A percentile compares a stretch with the other conserved stretches of the same genome.
These are phyloP conservation scores for Penicillium corylophilum DNA, from an alignment of 2,329 filamentous ascomycete genomes.

Conservation along the genomic window DNA sequence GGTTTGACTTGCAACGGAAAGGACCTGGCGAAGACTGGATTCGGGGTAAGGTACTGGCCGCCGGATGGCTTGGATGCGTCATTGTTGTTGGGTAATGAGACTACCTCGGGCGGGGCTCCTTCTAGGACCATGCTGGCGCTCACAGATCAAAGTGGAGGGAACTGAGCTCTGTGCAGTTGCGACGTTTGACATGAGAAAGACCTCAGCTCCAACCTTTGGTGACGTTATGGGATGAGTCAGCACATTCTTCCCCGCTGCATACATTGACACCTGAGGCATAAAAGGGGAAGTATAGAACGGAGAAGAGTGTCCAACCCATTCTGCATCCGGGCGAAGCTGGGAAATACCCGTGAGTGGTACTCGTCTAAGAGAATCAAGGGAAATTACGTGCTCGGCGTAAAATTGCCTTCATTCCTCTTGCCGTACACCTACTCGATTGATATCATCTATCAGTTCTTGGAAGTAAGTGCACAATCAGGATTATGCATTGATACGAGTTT, in stretches of 20 bases:
- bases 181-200: background rate
- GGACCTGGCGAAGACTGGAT: slow-evolving; percentile 15
- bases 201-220: background rate
- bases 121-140: slow-evolving; percentile 17
- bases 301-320: background rate
- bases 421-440: background rate
- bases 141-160: background rate
- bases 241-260: background rate
- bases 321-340: background rate
- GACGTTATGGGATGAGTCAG: slow-evolving; percentile 18
- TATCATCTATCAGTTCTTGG: background rate
- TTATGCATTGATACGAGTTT: background rate
- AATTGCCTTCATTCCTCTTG: too few species aligned
- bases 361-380: too few species aligned
- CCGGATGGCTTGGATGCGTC: slow-evolving; percentile 2
- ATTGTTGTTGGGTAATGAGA: background rate
- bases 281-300: background rate
- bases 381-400: too few species aligned
- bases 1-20: slow-evolving; percentile 21
- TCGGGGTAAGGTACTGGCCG: slow-evolving; percentile 3
- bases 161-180: background rate
- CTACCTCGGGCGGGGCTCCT: slow-evolving; percentile 22
- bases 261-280: background rate
- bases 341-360: too few species aligned
- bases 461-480: background rate